Percentiles rank a stretch among this genome's conserved stretches.
phyloP scores from a whole-genome alignment of 192 early-diverging fungal genomes.

The Backusella psychrophila region DNA sequence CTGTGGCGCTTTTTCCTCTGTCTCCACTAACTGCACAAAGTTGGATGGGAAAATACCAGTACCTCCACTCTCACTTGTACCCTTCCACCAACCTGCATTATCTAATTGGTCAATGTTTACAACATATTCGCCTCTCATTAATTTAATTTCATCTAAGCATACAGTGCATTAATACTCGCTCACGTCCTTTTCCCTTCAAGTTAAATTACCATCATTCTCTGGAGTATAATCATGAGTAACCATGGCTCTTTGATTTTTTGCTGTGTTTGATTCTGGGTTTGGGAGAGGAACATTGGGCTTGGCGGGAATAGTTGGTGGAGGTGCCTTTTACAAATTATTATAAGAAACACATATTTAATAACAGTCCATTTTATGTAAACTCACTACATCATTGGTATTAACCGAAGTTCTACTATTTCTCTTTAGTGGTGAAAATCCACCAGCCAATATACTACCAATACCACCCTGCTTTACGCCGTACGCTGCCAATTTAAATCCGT shows the following conservation, averaged over 20 bases:
- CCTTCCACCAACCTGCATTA: constrained; percentile 56
- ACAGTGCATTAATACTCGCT: background rate
- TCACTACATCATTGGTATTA: background rate
- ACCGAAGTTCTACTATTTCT: constrained; percentile 41
- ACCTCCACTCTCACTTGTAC: constrained; percentile 52
- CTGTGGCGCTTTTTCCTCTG: constrained; percentile 18
- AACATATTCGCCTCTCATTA: constrained; percentile 43
- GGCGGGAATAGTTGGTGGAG: constrained; percentile 2
- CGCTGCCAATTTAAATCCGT: constrained; percentile 62
- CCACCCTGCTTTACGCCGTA: constrained; percentile 79
- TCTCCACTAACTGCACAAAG: constrained; percentile 41
- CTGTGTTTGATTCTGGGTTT: constrained; percentile 16
- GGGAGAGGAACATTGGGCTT: background rate
- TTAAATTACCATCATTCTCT: constrained; percentile 42
- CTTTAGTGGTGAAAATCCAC: constrained; percentile 58
- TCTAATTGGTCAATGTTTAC: constrained; percentile 44
- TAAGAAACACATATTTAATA: background rate
- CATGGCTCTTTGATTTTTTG: constrained; percentile 33
- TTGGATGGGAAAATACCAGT: constrained; percentile 52
- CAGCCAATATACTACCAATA: constrained; percentile 70
- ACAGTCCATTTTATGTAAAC: background rate
- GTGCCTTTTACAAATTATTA: background rate
- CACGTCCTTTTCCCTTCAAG: background rate
- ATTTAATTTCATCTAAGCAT: constrained; percentile 45
- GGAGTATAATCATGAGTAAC: constrained; percentile 47